These are phyloP conservation scores for Arthroderma sp. DNA, from an alignment of 2,329 filamentous ascomycete genomes.

Conservation along the genomic window DNA sequence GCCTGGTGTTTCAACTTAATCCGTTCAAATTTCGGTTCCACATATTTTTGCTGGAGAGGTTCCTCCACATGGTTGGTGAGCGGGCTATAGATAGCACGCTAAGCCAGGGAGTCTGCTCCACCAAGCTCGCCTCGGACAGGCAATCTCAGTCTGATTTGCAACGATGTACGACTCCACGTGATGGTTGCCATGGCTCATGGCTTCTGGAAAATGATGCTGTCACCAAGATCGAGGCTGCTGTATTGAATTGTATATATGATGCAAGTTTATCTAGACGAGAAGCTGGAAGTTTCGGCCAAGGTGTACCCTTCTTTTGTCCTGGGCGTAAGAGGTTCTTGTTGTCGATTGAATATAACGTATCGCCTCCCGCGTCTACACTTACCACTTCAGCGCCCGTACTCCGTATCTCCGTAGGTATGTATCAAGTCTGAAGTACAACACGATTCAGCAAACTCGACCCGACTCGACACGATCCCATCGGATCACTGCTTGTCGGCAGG, in stretches of 20 bases:
- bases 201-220: neutral
- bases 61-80: constrained; percentile 5
- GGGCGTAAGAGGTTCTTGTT: neutral
- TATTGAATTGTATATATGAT: neutral
- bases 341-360: neutral
- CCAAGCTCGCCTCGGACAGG: neutral
- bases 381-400: neutral
- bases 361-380: neutral
- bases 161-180: constrained; percentile 1
- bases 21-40: constrained; percentile 6
- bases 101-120: neutral
- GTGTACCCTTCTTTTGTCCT: neutral
- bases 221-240: neutral
- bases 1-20: constrained; percentile 4
- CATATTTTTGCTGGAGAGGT: constrained; percentile 4
- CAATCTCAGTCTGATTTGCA: constrained; percentile 4
- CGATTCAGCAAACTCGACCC: neutral
- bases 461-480: neutral
- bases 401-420: neutral
- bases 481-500: neutral
- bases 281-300: neutral
- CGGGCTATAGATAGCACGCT: constrained; percentile 4
- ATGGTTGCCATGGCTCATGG: neutral
- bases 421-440: neutral
- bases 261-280: neutral